Base-by-base conservation (phyloP, 495 filamentous ascomycete species). In the Tuber borchii region DNA sequence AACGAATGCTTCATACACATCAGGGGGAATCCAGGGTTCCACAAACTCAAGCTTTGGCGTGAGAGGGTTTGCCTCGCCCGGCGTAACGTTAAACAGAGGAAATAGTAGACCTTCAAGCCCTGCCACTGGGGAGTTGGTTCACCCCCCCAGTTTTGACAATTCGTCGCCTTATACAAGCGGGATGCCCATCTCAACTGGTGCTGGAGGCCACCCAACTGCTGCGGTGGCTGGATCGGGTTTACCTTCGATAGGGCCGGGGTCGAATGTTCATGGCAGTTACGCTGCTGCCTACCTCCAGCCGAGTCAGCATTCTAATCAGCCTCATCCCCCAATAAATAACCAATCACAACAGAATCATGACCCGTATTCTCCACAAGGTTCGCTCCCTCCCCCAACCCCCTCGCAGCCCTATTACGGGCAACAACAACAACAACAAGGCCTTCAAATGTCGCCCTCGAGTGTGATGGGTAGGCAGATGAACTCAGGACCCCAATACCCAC, bases 31-130 rank as follows among this genome's bases (percentile, higher is more conserved):
- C 16, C 71, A 74, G 56, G 76, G 71, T 73, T 51, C 76, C 43
- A 69, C 74, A 46, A 75, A 74, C 26, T 26, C 74, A 56, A 69
- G 48, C 69, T 80, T 78, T 74, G 76, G 80, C 14, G 75, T 78
- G 51, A 78, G 81, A 34, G 78, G 72, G 31, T 81, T 83, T 61
- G 74, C 43, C 73, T 80, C 81, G n/a, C 72, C 80, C 17, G 75
- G 77, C 39, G 65, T 79, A 70, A 74, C 75, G 40, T 74, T 80
- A 43, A 82, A 81, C 39, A 82, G 78, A 43, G 79, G 70, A 44
- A 81, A 81, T 31, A 81, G 79, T 48, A 80, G 81, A 70, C 78
- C 81, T 37, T 78, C 76, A 3, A 83, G 81, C 69, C 81, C 81
- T 44, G 74, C 77, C 43, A 75, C 75, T 72, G 74, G 77, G 70